These are phyloP conservation scores for Leptosphaerulina australis DNA, from an alignment of 2,329 filamentous ascomycete species.

Conservation along the genomic window DNA sequence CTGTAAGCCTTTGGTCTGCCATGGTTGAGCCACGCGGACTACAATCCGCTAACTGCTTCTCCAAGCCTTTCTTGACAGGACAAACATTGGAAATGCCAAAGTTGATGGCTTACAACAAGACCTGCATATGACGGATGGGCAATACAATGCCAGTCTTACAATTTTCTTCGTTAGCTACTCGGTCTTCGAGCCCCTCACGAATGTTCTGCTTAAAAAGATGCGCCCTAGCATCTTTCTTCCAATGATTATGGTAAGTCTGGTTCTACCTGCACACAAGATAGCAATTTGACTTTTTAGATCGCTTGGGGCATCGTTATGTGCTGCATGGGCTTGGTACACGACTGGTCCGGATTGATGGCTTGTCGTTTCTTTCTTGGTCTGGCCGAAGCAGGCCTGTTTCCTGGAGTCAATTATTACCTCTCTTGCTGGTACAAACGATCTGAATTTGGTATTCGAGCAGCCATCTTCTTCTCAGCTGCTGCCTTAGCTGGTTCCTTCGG, in stretches of 20 bases:
- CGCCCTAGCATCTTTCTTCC: slow-evolving; percentile 81
- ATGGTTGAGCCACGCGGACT: not conserved
- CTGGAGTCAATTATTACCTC: slow-evolving; percentile 75
- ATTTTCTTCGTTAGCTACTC: slow-evolving; percentile 90
- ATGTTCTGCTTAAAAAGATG: slow-evolving; percentile 77
- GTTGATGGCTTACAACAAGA: slow-evolving; percentile 64
- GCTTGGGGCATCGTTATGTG: slow-evolving; percentile 71
- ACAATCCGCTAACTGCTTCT: not conserved
- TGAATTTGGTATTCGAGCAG: slow-evolving; percentile 80
- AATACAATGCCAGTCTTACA: slow-evolving; percentile 77
- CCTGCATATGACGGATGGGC: slow-evolving; percentile 64
- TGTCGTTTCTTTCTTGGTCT: slow-evolving; percentile 71
- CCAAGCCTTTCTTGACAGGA: slow-evolving; percentile 65
- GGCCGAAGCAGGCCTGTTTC: slow-evolving; percentile 71
- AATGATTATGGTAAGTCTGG: slow-evolving; percentile 71
- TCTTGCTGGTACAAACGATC: slow-evolving; percentile 82
- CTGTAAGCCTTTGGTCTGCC: slow-evolving; percentile 45
- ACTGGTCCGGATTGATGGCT: slow-evolving; percentile 69
- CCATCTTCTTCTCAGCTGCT: slow-evolving; percentile 83
- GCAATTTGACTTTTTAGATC: not conserved
- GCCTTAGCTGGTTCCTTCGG: slow-evolving; percentile 80
- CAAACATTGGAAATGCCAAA: slow-evolving; percentile 78
- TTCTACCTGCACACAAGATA: no score
- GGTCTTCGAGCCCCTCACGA: slow-evolving; percentile 77
- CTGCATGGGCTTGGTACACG: slow-evolving; percentile 69